Evolutionary conservation across 2,329 filamentous ascomycete species (phyloP).

Genomic region (Zymoseptoria tritici): DNA sequence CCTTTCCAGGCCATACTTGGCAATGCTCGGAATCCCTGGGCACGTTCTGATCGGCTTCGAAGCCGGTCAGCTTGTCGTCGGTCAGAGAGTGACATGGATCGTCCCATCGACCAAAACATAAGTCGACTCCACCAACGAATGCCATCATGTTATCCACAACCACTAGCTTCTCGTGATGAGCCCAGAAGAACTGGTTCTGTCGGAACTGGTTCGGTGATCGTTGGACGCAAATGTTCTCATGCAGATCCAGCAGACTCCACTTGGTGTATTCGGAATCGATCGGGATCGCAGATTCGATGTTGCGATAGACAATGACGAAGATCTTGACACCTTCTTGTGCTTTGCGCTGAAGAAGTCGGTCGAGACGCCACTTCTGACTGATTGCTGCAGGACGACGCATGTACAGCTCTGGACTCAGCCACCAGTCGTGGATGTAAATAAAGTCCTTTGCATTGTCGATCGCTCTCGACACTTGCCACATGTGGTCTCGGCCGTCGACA

Average conservation of each 20-base stretch:
- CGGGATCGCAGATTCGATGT: constrained; percentile 92
- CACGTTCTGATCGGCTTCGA: constrained; percentile 63
- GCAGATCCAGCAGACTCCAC: constrained; percentile 86
- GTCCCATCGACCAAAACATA: constrained; percentile 97
- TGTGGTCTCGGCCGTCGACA: constrained; percentile 93
- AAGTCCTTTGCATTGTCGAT: constrained; percentile 97
- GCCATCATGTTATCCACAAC: constrained; percentile 93
- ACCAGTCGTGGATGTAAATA: constrained; percentile 99
- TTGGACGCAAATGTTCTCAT: constrained; percentile 94
- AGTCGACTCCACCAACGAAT: constrained; percentile 89
- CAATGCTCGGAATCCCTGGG: constrained; percentile 90
- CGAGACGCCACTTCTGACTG: constrained; percentile 95
- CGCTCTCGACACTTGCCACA: constrained; percentile 97
- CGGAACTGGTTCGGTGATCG: constrained; percentile 95
- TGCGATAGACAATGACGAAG: constrained; percentile 95
- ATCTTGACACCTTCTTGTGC: constrained; percentile 93
- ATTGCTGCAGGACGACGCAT: constrained; percentile 89
- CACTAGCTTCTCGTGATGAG: constrained; percentile 97
- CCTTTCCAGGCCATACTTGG: constrained; percentile 94
- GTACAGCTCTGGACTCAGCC: constrained; percentile 93
- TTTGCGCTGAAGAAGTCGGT: constrained; percentile 86
- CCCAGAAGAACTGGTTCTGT: constrained; percentile 99
- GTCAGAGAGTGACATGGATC: constrained; percentile 84
- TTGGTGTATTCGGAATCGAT: constrained; percentile 99
- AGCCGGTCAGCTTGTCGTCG: constrained; percentile 92